These are phyloP conservation scores for Phytophthora vignae DNA, from an alignment of 352 stramenopile genomes.

Conservation along the genomic window DNA sequence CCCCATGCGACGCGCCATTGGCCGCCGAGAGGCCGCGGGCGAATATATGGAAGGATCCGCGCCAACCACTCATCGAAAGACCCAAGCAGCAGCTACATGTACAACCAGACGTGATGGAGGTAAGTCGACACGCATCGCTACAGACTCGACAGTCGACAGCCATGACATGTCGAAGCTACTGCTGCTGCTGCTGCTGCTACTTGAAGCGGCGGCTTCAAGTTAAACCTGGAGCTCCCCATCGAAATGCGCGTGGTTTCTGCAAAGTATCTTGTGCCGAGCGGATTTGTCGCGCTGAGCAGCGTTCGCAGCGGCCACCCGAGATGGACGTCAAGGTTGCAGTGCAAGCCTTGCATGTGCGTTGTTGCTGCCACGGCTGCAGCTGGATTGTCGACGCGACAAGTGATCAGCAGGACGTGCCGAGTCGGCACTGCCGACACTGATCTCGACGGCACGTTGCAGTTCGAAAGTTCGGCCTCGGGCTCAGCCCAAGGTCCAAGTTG, in stretches of 20 bases:
- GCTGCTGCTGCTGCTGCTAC: neutral
- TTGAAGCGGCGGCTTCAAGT: slow-evolving; percentile 14
- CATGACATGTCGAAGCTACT: slow-evolving; percentile 7
- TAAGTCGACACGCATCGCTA: neutral
- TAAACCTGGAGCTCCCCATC: slow-evolving; percentile 2
- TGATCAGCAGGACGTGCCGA: no score
- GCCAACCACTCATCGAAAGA: neutral
- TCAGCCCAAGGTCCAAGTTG: no score
- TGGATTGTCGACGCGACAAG: no score
- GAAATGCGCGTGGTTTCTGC: slow-evolving; percentile 11
- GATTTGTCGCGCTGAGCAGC: slow-evolving; percentile 18
- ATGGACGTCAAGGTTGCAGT: no score
- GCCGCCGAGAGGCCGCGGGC: slow-evolving; percentile 11
- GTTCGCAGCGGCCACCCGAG: no score
- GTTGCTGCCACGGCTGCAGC: no score
- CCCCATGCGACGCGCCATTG: slow-evolving; percentile 24
- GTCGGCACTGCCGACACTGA: no score
- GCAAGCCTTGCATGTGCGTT: no score
- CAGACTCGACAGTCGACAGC: no score
- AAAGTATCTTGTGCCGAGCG: slow-evolving; percentile 18
- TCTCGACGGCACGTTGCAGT: no score
- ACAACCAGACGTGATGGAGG: neutral
- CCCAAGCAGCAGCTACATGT: neutral
- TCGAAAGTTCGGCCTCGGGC: no score
- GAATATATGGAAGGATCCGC: slow-evolving; percentile 24